Evolutionary conservation across 306 rosid species (phyloP).

Genomic region (Corylus americana): DNA sequence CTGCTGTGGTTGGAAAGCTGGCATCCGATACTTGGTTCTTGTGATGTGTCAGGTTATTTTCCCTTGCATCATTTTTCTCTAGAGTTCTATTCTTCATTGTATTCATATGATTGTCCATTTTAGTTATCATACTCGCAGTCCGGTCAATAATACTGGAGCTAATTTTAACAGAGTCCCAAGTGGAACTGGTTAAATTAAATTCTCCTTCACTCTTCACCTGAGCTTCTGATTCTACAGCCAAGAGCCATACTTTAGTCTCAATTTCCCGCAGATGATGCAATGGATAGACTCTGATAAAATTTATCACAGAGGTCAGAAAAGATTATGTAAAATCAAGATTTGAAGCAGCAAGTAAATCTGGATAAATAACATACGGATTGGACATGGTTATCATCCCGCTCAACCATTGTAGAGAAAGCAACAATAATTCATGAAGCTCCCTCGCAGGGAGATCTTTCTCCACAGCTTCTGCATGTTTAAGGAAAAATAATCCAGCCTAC

Average conservation of each 20-base stretch:
- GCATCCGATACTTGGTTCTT: constrained; percentile 64
- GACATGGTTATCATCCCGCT: constrained; percentile 90
- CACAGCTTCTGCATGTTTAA: constrained; percentile 94
- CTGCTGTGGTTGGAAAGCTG: constrained; percentile 52
- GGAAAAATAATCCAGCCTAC: constrained; percentile 98
- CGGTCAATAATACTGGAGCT: constrained; percentile 82
- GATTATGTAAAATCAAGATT: constrained; percentile 22
- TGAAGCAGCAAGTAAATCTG: constrained; percentile 21
- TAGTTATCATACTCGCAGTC: constrained; percentile 82
- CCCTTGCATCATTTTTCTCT: constrained; percentile 71
- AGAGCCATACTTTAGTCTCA: constrained; percentile 96
- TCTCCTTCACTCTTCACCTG: constrained; percentile 88
- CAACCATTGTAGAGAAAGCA: constrained; percentile 94
- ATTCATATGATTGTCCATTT: constrained; percentile 87
- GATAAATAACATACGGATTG: constrained; percentile 63
- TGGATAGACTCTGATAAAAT: constrained; percentile 72
- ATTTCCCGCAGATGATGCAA: constrained; percentile 91
- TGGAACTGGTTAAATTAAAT: constrained; percentile 54
- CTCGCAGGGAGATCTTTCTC: constrained; percentile 95
- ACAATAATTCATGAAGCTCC: constrained; percentile 90
- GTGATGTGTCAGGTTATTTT: constrained; percentile 52
- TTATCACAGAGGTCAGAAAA: constrained; percentile 37
- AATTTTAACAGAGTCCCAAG: constrained; percentile 57
- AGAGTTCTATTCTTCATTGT: constrained; percentile 53
- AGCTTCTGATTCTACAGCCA: constrained; percentile 92